Evolutionary conservation across 768 basidiomycete genomes (phyloP).

Genomic region (Serendipita sp.): DNA sequence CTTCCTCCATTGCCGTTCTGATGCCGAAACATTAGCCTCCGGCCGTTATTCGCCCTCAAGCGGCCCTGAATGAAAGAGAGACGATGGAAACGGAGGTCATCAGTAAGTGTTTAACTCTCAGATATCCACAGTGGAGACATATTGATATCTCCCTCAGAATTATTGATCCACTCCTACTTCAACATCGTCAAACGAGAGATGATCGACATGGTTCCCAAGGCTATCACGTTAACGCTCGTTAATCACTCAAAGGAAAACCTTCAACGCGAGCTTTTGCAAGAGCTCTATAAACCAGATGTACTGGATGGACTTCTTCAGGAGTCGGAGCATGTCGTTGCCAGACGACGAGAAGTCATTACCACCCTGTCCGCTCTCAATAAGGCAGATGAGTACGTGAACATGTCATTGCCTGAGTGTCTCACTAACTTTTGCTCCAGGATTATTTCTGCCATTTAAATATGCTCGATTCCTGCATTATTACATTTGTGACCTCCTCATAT

Average conservation of each 20-base stretch:
- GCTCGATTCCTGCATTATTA: not conserved
- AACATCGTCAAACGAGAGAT: slow-evolving; percentile 98
- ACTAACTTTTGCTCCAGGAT: slow-evolving; percentile 10
- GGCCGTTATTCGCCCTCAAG: slow-evolving; percentile 72
- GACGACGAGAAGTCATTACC: slow-evolving; percentile 84
- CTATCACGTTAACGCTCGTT: slow-evolving; percentile 80
- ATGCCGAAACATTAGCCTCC: slow-evolving; percentile 42
- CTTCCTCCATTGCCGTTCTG: not conserved
- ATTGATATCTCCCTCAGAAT: slow-evolving; percentile 35
- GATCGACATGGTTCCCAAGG: slow-evolving; percentile 99
- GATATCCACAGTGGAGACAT: not conserved
- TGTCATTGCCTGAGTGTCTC: not conserved
- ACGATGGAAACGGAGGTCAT: slow-evolving; percentile 98
- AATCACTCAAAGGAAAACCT: slow-evolving; percentile 87
- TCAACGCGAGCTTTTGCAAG: slow-evolving; percentile 84
- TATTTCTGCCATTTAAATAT: slow-evolving; percentile 12
- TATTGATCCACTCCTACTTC: slow-evolving; percentile 92
- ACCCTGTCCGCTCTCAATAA: slow-evolving; percentile 94
- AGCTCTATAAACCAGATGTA: slow-evolving; percentile 94
- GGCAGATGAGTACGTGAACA: slow-evolving; percentile 74
- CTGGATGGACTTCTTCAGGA: slow-evolving; percentile 91
- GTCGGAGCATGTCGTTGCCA: slow-evolving; percentile 73
- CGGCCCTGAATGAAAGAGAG: slow-evolving; percentile 83
- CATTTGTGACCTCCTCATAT: not conserved
- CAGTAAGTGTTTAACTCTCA: slow-evolving; percentile 43